These are phyloP conservation scores for Hypocrella siamensis DNA, from an alignment of 2,329 filamentous ascomycete species.

Conservation along the genomic window DNA sequence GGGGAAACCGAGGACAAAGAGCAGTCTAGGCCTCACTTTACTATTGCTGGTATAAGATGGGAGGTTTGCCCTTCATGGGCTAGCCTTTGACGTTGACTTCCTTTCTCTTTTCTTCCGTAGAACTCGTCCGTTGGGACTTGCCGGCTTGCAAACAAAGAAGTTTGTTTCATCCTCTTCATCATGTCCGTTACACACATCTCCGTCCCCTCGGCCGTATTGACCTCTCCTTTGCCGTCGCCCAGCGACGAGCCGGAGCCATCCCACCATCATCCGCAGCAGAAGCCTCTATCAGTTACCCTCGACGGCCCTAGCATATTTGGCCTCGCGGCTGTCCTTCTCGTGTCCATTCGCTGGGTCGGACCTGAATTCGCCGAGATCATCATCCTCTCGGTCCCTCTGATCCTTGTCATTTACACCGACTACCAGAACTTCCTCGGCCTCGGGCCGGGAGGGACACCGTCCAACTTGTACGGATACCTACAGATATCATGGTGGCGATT, in stretches of 20 bases:
- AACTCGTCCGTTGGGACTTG: slow-evolving; percentile 1
- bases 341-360: slow-evolving; percentile 35
- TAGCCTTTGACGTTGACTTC: background rate
- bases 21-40: too few relatives aligned
- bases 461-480: slow-evolving; percentile 57
- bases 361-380: slow-evolving; percentile 31
- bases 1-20: too few relatives aligned
- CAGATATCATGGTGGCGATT: slow-evolving; percentile 57
- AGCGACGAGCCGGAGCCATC: background rate
- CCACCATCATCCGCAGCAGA: slow-evolving; percentile 23
- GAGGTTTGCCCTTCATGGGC: too few relatives aligned
- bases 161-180: background rate
- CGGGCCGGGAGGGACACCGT: slow-evolving; percentile 66
- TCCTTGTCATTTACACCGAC: slow-evolving; percentile 47
- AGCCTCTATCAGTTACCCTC: slow-evolving; percentile 36
- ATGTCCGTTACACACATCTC: slow-evolving; percentile 3
- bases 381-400: slow-evolving; percentile 30
- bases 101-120: background rate
- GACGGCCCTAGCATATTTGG: slow-evolving; percentile 31
- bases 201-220: too few relatives aligned
- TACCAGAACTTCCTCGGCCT: slow-evolving; percentile 62
- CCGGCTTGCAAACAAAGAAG: background rate
- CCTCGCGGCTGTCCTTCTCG: slow-evolving; percentile 27
- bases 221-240: too few relatives aligned
- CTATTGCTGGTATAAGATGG: too few relatives aligned